Evolutionary conservation across 2,329 filamentous ascomycete species (phyloP), one percentile per base, ranked within the genome.

Genomic region (Thermoascus crustaceus): DNA sequence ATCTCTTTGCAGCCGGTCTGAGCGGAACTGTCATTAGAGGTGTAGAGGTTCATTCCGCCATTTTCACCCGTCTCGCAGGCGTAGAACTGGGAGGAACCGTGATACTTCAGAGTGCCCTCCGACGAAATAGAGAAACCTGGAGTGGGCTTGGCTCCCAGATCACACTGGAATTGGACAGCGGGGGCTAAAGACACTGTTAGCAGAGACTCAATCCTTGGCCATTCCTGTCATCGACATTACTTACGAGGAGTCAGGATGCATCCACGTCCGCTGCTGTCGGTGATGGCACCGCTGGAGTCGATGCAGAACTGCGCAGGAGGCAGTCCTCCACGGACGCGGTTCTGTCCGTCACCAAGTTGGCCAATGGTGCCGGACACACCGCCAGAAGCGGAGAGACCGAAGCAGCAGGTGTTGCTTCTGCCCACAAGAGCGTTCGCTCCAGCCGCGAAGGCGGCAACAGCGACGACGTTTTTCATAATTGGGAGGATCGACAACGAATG

Each of bases 181-280:
- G 72, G 68, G 25, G 69, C 69, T 73, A 42, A 10, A 39, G 5
- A 18, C 32, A 19, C 20, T 47, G 41, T 11, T 39, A 24, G 25
- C 8, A 39, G 30, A 25, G 20, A 39, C 29, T 38, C 35, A 25
- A 33, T 35, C 3, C 30, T 32, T 26, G 36, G 48, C 32, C 52
- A 47, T 20, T 46, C 46, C 38, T 50, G 48, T 23, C 39, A 25
- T 17, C 42, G 27, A 5, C 36, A 38, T 4, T 14, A 61, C 64
- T 54, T 57, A 75, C 71, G 65, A n/a, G n/a, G n/a, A 43, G 78
- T 81, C 49, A 80, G 61, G 56, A 79, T 77, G 50, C 79, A 82
- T 13, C 78, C 76, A 38, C 73, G 67, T 29, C 71, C 71, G 31
- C 65, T 64, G 31, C 60, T 54, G 50, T 82, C 78, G 11, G 64